Evolutionary conservation across 176 grass and related monocot species (phyloP).

Genomic region (Oryza glumipatula): DNA sequence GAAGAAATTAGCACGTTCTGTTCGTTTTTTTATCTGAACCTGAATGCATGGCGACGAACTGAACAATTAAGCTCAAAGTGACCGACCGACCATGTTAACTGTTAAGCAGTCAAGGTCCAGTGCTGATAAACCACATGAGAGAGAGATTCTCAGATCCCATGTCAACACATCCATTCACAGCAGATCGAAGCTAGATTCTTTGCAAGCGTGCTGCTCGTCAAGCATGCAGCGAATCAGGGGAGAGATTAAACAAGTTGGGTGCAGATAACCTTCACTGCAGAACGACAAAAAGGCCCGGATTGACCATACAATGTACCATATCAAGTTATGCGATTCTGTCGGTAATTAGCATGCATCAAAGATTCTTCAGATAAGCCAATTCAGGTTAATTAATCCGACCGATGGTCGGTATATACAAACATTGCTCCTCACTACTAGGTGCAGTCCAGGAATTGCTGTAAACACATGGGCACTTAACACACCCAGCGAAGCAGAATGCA

Average conservation of each 20-base stretch:
- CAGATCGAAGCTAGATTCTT: background rate
- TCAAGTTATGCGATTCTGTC: constrained; percentile 36
- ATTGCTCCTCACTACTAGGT: constrained; percentile 28
- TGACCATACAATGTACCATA: constrained; percentile 15
- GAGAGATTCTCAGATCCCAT: constrained; percentile 1
- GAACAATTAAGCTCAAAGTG: background rate
- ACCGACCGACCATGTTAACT: background rate
- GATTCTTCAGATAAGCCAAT: constrained; percentile 40
- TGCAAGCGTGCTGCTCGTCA: background rate
- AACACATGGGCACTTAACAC: constrained; percentile 14
- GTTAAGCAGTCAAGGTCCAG: background rate
- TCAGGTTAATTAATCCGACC: constrained; percentile 13
- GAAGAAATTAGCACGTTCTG: background rate
- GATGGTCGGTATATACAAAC: constrained; percentile 8
- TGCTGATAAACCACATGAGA: background rate
- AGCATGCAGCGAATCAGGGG: background rate
- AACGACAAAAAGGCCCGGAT: constrained; percentile 6
- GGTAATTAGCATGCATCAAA: constrained; percentile 26
- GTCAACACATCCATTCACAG: constrained; percentile 16
- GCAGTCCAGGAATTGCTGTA: constrained; percentile 31
- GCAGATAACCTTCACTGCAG: constrained; percentile 4
- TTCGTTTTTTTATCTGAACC: background rate
- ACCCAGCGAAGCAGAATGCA: background rate
- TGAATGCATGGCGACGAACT: constrained; percentile 29
- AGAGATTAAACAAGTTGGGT: constrained; percentile 15